phyloP scores from a whole-genome alignment of 352 stramenopile species.

The Globisporangium abappressorium region DNA sequence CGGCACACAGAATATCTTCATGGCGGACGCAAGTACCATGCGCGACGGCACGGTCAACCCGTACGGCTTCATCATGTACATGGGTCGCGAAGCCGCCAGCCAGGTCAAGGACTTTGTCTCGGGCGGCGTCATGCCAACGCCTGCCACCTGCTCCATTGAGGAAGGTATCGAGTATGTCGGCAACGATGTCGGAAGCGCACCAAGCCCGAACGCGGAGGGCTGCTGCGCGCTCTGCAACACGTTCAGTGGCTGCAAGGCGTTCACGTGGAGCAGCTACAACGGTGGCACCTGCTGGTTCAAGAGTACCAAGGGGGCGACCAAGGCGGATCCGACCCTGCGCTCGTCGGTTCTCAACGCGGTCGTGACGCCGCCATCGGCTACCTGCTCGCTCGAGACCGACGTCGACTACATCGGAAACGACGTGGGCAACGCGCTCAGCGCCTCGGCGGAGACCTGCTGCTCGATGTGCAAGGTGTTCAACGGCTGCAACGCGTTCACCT shows the following conservation, averaged over 20 bases:
- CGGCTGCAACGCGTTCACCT: constrained; percentile 28
- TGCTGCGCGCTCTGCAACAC: constrained; percentile 38
- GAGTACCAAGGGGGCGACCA: constrained; percentile 16
- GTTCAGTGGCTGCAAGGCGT: constrained; percentile 31
- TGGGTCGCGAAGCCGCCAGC: constrained; percentile 43
- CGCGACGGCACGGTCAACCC: constrained; percentile 63
- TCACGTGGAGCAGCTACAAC: constrained; percentile 50
- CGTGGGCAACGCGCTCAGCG: constrained; percentile 10
- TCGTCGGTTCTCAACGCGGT: not conserved
- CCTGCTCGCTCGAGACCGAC: constrained; percentile 15
- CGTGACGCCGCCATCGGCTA: not conserved
- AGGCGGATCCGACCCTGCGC: not conserved
- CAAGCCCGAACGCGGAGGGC: constrained; percentile 25
- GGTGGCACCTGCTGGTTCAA: constrained; percentile 61
- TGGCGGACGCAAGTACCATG: constrained; percentile 60
- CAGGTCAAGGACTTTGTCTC: constrained; percentile 37
- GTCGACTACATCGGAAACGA: constrained; percentile 30
- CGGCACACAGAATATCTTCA: constrained; percentile 66
- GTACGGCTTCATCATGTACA: constrained; percentile 78
- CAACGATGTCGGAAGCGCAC: constrained; percentile 34
- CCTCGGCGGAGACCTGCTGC: constrained; percentile 22
- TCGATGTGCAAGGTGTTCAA: constrained; percentile 11
- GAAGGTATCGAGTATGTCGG: constrained; percentile 40
- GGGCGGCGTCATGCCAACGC: constrained; percentile 4
- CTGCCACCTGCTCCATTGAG: constrained; percentile 24